Conservation (phyloP, 768 basidiomycete genomes). For the Phlebiopsis flavidoalba region DNA sequence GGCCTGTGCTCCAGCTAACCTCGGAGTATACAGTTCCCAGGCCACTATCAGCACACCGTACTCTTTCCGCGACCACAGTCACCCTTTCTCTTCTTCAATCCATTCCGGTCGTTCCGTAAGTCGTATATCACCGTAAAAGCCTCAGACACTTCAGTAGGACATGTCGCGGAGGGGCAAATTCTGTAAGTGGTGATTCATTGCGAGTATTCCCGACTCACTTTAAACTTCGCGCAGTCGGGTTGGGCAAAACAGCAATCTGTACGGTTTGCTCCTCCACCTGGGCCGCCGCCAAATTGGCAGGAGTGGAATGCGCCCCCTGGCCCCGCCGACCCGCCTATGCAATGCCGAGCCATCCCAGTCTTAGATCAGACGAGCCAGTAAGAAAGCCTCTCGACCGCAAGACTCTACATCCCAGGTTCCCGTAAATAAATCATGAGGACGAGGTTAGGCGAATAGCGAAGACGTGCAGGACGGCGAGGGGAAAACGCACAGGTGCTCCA, state of each 20-base stretch:
- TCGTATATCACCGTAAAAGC: not conserved
- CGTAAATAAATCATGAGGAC: slow-evolving; percentile 67
- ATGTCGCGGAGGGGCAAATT: not conserved
- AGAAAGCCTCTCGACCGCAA: not conserved
- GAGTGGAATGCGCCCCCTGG: not conserved
- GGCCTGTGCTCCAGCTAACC: not conserved
- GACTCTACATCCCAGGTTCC: not conserved
- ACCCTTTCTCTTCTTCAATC: too few relatives aligned
- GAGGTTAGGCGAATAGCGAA: slow-evolving; percentile 76
- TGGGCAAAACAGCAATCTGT: not conserved
- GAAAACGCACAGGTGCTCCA: slow-evolving; percentile 71
- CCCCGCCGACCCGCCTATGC: not conserved
- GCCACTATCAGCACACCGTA: too few relatives aligned
- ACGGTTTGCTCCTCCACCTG: slow-evolving; percentile 7
- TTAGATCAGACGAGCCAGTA: not conserved
- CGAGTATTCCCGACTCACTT: not conserved
- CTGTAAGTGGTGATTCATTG: not conserved
- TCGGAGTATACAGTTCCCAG: too few relatives aligned
- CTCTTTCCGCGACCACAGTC: too few relatives aligned
- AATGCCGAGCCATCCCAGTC: not conserved
- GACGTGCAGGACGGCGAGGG: slow-evolving; percentile 77
- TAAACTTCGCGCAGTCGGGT: not conserved
- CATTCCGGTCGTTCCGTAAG: not conserved
- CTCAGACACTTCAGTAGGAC: not conserved
- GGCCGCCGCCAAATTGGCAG: slow-evolving; percentile 9